phyloP scores from a whole-genome alignment of 495 filamentous ascomycete genomes.

The Penicillium malachiteum region DNA sequence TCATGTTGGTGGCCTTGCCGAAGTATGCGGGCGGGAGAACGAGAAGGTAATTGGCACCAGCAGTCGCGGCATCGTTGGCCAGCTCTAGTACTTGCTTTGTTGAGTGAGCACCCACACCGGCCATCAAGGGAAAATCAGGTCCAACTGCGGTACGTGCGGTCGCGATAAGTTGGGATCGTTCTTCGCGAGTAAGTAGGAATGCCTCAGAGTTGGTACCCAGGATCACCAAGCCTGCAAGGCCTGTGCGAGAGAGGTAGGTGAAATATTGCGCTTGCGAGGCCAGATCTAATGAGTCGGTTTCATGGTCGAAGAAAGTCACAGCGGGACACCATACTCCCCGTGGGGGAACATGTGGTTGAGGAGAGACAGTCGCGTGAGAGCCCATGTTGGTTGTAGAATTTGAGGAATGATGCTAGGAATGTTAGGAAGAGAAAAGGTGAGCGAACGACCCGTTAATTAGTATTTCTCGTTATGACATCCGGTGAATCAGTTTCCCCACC shows the following conservation, averaged over 20 bases:
- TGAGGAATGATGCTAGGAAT: no score
- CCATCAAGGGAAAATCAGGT: constrained; percentile 57
- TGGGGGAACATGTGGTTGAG: constrained; percentile 23
- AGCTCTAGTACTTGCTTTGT: constrained; percentile 62
- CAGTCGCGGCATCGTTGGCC: constrained; percentile 54
- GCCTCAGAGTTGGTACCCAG: constrained; percentile 67
- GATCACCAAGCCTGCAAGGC: constrained; percentile 58
- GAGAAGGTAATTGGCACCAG: constrained; percentile 59
- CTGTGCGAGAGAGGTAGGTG: constrained; percentile 51
- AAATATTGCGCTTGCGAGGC: constrained; percentile 53
- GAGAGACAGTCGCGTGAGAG: constrained; percentile 7
- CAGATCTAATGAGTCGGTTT: constrained; percentile 51
- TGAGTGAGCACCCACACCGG: constrained; percentile 62
- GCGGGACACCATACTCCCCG: constrained; percentile 21
- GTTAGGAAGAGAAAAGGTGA: no score
- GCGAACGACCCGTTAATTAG: no score
- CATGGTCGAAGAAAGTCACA: constrained; percentile 53
- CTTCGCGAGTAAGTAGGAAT: constrained; percentile 61
- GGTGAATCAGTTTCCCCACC: no score
- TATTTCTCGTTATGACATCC: no score
- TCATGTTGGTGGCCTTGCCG: constrained; percentile 55
- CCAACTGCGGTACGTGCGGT: constrained; percentile 53
- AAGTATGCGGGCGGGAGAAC: constrained; percentile 67
- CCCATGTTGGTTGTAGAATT: background rate
- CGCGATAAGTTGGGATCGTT: constrained; percentile 51